Percentiles rank a stretch among this genome's conserved stretches.
These are phyloP conservation scores for Botryobasidium botryosum DNA, from an alignment of 768 basidiomycete species.

Conservation along the genomic window DNA sequence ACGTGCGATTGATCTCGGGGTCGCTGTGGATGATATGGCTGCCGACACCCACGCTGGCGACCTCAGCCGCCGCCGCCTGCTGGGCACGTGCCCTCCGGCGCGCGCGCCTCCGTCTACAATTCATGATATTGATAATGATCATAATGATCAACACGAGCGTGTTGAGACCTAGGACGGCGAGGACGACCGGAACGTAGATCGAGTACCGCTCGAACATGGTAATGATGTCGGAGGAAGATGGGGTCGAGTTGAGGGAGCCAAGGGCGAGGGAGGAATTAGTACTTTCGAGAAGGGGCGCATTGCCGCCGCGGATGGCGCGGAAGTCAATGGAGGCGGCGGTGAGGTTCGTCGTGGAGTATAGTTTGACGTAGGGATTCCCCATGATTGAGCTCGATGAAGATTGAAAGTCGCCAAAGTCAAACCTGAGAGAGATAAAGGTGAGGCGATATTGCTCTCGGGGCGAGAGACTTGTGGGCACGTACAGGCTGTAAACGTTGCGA, in stretches of 20 bases:
- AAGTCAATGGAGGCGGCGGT: slow-evolving; percentile 56
- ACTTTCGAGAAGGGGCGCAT: slow-evolving; percentile 25
- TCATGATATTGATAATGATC: no score
- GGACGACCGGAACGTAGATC: slow-evolving; percentile 54
- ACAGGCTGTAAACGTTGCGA: slow-evolving; percentile 66
- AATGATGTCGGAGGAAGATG: slow-evolving; percentile 30
- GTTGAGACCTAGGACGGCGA: slow-evolving; percentile 63
- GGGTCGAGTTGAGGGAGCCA: slow-evolving; percentile 5
- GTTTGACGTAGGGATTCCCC: slow-evolving; percentile 64
- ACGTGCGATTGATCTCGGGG: no score
- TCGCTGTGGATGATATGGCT: no score
- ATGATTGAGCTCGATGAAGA: slow-evolving; percentile 30
- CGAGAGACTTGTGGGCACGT: slow-evolving; percentile 27
- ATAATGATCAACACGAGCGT: slow-evolving; percentile 48
- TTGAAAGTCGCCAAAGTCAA: slow-evolving; percentile 54
- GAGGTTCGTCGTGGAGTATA: slow-evolving; percentile 46
- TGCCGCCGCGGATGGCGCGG: slow-evolving; percentile 46
- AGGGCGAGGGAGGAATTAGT: slow-evolving; percentile 1
- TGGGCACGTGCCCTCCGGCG: no score
- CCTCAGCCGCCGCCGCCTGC: no score
- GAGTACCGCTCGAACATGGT: slow-evolving; percentile 45
- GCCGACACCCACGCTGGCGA: no score
- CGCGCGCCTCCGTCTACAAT: no score
- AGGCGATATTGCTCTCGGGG: background rate
- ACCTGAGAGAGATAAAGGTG: slow-evolving; percentile 1